Base-by-base conservation (phyloP, 2,329 filamentous ascomycete genomes). In the Hymenoscyphus occultus region DNA sequence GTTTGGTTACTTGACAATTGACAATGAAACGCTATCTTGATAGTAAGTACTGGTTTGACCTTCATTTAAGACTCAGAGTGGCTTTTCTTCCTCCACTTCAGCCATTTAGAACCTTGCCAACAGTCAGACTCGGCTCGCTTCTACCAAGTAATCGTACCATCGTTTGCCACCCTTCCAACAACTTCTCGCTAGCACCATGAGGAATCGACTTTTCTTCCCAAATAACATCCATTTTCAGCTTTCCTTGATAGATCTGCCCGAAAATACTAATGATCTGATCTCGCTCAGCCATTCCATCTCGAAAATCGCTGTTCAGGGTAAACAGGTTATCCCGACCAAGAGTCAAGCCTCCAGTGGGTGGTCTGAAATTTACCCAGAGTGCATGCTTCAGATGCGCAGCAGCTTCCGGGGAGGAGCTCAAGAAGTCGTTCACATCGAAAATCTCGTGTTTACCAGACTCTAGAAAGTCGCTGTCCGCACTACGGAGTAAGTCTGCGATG, bases 231-330 rank as follows among this genome's bases (percentile, higher is more conserved):
- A 42, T 60, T 60, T 60, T 60, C 58, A 60, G 39, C 39, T 45
- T 60, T 60, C 58, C 58, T 12, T 40, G 58, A 60, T 39, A 60
- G 19, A 60, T 45, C 58, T 60, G 16, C 39, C 58, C 58, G 28
- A 60, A 60, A 10, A 60, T 45, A 31, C 35, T 31, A 39, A 60
- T 40, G 13, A 39, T 60, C 19, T 42, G 35, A 60, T 60, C 39
- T 19, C 58, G 32, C 58, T 60, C 58, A 60, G 58, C 58, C 58
- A 60, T 60, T 39, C 58, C 58, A n/a, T 60, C 58, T 60, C 58
- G 58, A 5, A 60, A 60, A 45, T 60, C 58, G 45, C 58, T 60
- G 39, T 60, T 60, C n/a, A 60, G 32, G 28, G 58, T 19, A n/a
- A 60, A 60, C n/a, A 60, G 45, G 45, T 39, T 22, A 60, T 60